Evolutionary conservation across 2,329 filamentous ascomycete species (phyloP), one percentile per base, ranked within the genome.

Genomic region (Alternaria arborescens): DNA sequence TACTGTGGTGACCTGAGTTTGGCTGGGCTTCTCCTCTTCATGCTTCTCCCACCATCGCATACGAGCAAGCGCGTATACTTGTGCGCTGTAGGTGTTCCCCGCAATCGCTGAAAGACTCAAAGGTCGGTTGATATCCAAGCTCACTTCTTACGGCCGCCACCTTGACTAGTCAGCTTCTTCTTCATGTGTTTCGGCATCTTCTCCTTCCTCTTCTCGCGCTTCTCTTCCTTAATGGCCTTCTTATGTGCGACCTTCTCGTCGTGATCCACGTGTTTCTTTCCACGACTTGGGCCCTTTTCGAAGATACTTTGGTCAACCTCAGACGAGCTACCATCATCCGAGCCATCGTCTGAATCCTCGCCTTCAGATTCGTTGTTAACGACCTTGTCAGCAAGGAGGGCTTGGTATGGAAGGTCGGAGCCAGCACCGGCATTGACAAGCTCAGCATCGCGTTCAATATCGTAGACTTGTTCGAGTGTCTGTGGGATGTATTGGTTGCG

Each of bases 141-240:
- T 69, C 60, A 89, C 82, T 91, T 90, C 73, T 86, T 87, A 68
- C 87, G 83, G 57, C 34, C 28, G 2, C 87, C 83, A 16, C 85
- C 84, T 64, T 83, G 83, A 57, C 85, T 86, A 26, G 97, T 87
- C 59, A 97, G 80, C 77, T 91, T 92, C 84, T 97, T 98, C 86
- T 99, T 99, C 34, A 97, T 68, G 76, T 96, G 89, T 82, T 99
- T 99, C 0, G 95, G 94, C 81, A 99, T 97, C 84, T 99, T 99
- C 4, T 92, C 91, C 79, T 94, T 92, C 61, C 95, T 85, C 83
- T 96, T 93, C 79, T 97, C 94, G 36, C 93, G 89, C 82, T 97
- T 97, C 73, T 94, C 94, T 73, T 97, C 94, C 81, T 98, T 99
- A 69, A 97, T 91, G 1, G 91, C 90, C 77, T 88, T 87, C 79